Percentiles rank a stretch among this genome's conserved stretches.
Conservation (phyloP, 108 stramenopile genomes). For the Licmophora abbreviata region DNA sequence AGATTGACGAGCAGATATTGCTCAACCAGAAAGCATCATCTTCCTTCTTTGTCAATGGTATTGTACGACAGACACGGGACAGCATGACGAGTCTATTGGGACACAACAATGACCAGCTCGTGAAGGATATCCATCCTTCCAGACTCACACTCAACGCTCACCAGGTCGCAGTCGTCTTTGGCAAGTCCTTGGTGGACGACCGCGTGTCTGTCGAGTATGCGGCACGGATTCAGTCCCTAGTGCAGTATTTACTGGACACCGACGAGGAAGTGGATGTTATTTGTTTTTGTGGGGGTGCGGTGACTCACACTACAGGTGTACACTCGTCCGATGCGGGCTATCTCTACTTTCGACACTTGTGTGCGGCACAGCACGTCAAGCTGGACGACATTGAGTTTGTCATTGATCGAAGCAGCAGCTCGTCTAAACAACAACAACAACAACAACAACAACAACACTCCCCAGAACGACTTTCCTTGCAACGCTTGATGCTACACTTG, state of each 20-base stretch:
- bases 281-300: conserved; percentile 46
- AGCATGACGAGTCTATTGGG: conserved; percentile 1
- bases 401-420: conserved; percentile 25
- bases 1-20: no score
- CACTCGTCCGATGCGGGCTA: conserved; percentile 51
- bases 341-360: conserved; percentile 60
- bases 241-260: conserved; percentile 44
- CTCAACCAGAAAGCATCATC: not conserved
- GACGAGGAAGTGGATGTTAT: conserved; percentile 32
- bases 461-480: conserved; percentile 13
- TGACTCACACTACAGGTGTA: conserved; percentile 16
- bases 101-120: conserved; percentile 1
- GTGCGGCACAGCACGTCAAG: conserved; percentile 37
- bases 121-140: not conserved
- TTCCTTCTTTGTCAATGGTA: not conserved
- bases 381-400: conserved; percentile 32
- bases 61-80: conserved; percentile 1
- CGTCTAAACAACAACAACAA: no score
- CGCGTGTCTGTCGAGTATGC: conserved; percentile 70
- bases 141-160: conserved; percentile 20
- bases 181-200: conserved; percentile 50
- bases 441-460: conserved; percentile 15
- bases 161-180: conserved; percentile 58
- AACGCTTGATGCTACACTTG: conserved; percentile 12
- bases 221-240: conserved; percentile 43